phyloP scores from a whole-genome alignment of 2,329 filamentous ascomycete genomes.

The Cercospora janseana region DNA sequence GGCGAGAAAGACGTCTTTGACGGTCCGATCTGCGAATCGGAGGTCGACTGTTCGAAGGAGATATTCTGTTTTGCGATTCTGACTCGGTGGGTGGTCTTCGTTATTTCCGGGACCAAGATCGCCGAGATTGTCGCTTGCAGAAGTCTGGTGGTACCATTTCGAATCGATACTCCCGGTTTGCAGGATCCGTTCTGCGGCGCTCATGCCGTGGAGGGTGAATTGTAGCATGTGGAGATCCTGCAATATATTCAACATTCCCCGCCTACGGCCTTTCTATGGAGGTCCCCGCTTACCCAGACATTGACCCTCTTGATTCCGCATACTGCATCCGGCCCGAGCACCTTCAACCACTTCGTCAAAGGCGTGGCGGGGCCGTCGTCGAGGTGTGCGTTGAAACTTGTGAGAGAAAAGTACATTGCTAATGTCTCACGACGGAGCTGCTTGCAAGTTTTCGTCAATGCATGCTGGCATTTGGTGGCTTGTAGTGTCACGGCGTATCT shows the following conservation, averaged over 20 bases:
- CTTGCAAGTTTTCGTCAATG: conserved; percentile 26
- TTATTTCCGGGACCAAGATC: background rate
- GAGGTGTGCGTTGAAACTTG: conserved; percentile 32
- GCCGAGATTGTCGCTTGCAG: background rate
- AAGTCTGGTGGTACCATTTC: background rate
- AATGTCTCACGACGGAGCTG: conserved; percentile 27
- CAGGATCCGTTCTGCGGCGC: conserved; percentile 14
- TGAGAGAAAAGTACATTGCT: conserved; percentile 25
- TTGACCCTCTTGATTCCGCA: conserved; percentile 25
- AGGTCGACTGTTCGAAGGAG: conserved; percentile 21
- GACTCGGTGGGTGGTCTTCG: too few species aligned
- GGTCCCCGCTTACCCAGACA: conserved; percentile 23
- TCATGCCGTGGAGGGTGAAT: conserved; percentile 25
- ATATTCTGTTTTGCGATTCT: conserved; percentile 6
- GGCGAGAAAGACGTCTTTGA: conserved; percentile 25
- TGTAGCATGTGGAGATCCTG: conserved; percentile 32
- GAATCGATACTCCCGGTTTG: background rate
- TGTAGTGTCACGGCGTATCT: conserved; percentile 27
- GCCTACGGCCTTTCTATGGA: background rate
- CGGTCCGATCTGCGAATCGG: conserved; percentile 23
- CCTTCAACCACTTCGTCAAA: conserved; percentile 25
- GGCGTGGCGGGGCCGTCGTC: conserved; percentile 30
- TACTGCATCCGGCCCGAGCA: conserved; percentile 19
- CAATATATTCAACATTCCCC: background rate
- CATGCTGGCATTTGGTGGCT: conserved; percentile 19